A percentile compares a stretch with the other conserved stretches of the same genome.
These are phyloP conservation scores for Lithohypha guttulata DNA, from an alignment of 2,329 filamentous ascomycete species.

Conservation along the genomic window DNA sequence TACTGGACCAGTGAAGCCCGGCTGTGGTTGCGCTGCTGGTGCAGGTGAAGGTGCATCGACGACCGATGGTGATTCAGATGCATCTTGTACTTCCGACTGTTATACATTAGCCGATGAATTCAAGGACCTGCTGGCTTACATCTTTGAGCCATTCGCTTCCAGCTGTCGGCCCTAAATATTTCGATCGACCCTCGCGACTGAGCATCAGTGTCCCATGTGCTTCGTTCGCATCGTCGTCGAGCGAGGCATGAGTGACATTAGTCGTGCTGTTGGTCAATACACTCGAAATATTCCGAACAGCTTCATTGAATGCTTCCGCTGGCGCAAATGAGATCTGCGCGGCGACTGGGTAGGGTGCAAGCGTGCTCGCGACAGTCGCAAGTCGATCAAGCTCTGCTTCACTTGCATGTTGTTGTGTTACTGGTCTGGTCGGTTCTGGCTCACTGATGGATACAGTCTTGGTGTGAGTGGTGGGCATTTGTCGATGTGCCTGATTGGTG, in stretches of 20 bases:
- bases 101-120: conserved; percentile 5
- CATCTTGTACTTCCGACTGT: conserved; percentile 10
- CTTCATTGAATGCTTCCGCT: not conserved
- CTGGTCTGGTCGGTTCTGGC: too few relatives aligned
- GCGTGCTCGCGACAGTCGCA: not conserved
- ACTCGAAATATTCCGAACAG: not conserved
- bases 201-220: conserved; percentile 11
- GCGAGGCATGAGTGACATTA: not conserved
- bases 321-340: not conserved
- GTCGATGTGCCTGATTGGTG: too few relatives aligned
- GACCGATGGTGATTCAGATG: not conserved
- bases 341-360: conserved; percentile 5
- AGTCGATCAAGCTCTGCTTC: conserved; percentile 3
- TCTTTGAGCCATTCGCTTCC: conserved; percentile 12
- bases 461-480: too few relatives aligned
- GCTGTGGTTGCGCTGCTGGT: too few relatives aligned
- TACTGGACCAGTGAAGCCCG: conserved; percentile 1
- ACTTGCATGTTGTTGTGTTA: too few relatives aligned
- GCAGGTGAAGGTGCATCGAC: conserved; percentile 7
- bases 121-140: not conserved
- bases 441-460: too few relatives aligned
- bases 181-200: conserved; percentile 7
- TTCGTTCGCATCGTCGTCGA: conserved; percentile 4
- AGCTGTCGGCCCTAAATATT: conserved; percentile 11
- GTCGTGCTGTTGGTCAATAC: not conserved